Percentiles rank a stretch among this genome's conserved stretches.
Conservation (phyloP, 2,329 filamentous ascomycete species). For the Emmonsiellopsis sp. region DNA sequence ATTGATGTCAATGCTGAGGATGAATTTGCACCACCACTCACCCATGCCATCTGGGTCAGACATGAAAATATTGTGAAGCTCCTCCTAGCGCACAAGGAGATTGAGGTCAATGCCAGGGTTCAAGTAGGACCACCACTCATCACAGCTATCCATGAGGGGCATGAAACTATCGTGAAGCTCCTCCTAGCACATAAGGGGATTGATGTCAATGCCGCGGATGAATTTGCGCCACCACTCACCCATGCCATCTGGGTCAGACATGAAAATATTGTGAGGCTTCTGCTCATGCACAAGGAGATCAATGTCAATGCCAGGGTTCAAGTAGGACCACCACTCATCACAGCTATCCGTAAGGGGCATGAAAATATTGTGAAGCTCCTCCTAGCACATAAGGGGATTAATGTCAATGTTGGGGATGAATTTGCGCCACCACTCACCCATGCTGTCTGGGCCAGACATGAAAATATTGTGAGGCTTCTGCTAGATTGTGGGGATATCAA, state of each 20-base stretch:
- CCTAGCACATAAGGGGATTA: background rate
- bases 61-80: background rate
- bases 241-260: background rate
- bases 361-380: background rate
- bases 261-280: background rate
- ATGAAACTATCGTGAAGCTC: background rate
- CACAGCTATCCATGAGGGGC: background rate
- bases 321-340: background rate
- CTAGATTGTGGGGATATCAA: background rate
- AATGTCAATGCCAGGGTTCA: background rate
- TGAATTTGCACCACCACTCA: background rate
- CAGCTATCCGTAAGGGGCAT: fast-evolving
- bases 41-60: background rate
- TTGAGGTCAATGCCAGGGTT: background rate
- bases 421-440: background rate
- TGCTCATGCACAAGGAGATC: background rate
- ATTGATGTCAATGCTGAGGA: background rate
- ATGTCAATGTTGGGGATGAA: background rate
- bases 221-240: background rate
- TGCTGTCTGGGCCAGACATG: background rate
- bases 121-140: background rate
- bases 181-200: fast-evolving
- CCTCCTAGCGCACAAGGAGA: background rate
- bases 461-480: background rate
- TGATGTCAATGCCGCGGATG: background rate